Evolutionary conservation across 768 basidiomycete genomes (phyloP).

Genomic region (Lepiota brunneoincarnata): DNA sequence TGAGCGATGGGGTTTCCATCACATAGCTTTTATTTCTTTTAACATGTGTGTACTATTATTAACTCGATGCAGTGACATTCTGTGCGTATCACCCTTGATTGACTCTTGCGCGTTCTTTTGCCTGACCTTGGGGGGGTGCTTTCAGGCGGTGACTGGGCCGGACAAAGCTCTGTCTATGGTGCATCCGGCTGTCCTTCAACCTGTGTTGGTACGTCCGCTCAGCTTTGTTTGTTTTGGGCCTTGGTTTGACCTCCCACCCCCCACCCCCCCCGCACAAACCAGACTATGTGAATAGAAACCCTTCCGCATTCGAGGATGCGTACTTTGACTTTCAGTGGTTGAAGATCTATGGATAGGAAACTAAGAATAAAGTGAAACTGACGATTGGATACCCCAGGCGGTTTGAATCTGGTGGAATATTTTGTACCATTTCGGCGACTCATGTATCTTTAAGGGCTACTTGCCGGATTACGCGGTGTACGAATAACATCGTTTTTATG

Average conservation of each 20-base stretch:
- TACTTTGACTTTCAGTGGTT: conserved; percentile 71
- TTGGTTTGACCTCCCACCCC: background rate
- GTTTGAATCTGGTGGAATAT: too few relatives aligned
- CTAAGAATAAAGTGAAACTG: background rate
- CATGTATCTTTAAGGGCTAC: too few relatives aligned
- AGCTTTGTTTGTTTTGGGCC: background rate
- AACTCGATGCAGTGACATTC: conserved; percentile 43
- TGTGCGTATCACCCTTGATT: conserved; percentile 37
- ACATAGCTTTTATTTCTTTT: background rate
- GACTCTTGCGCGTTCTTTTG: background rate
- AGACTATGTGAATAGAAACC: conserved; percentile 69
- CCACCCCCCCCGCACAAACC: background rate
- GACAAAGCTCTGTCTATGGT: conserved; percentile 33
- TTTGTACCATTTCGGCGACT: too few relatives aligned
- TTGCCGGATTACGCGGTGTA: too few relatives aligned
- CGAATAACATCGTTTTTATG: too few relatives aligned
- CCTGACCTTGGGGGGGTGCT: background rate
- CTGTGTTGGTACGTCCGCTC: conserved; percentile 43
- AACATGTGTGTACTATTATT: background rate
- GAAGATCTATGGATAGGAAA: conserved; percentile 32
- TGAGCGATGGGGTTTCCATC: conserved; percentile 18
- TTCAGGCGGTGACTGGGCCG: conserved; percentile 60
- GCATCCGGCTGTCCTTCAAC: conserved; percentile 50
- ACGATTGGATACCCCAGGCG: background rate
- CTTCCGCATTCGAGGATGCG: conserved; percentile 61